Base-by-base conservation (phyloP, 1,284 basidiomycete species). In the Papiliotrema flavescens region DNA sequence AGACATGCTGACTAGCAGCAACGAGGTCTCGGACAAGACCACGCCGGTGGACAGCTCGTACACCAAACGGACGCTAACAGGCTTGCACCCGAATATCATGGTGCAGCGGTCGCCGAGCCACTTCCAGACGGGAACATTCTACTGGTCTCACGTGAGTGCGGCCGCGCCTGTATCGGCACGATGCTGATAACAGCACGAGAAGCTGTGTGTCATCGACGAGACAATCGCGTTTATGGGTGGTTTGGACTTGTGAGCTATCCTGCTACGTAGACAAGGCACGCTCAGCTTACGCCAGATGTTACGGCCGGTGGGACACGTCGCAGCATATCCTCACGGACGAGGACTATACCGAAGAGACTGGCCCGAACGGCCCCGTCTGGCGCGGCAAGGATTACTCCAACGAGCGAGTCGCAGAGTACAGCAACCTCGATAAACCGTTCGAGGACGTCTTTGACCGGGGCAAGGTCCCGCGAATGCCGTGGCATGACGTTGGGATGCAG, bases 141-240 rank as follows among this genome's bases (percentile, higher is more conserved):
- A 96, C 72, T 98, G 95, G 95, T 92, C 92, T 32, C 93, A 96
- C 77, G 90, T 91, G 65, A 66, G 85, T 76, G 11, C 2, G 22
- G 3, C 15, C 35, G 11, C 28, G 15, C 39, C 11, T 14, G 19
- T 19, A 6, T 13, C 15, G 8, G 7, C 26, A 14, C 7, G 20
- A 20, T 4, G 47, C 32, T 34, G 55, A 35, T 23, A 26, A 13
- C 71, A 94, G 86, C 96, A 98, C 76, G 96, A 99, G 79, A 99
- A 98, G 76, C 75, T 99, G 56, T 98, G 95, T 72, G 91, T 98
- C 15, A 90, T 98, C 59, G 96, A 99, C 73, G 90, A 97, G 74
- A 87, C 90, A 0, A 95, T 98, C 61, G 95, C 90, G 0, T 98
- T 98, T 76, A 96, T 94, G 90, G 96, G 96, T 28, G 96, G 96